Base-by-base conservation (phyloP, 1,284 basidiomycete species). In the Cutaneotrichosporon sp. region DNA sequence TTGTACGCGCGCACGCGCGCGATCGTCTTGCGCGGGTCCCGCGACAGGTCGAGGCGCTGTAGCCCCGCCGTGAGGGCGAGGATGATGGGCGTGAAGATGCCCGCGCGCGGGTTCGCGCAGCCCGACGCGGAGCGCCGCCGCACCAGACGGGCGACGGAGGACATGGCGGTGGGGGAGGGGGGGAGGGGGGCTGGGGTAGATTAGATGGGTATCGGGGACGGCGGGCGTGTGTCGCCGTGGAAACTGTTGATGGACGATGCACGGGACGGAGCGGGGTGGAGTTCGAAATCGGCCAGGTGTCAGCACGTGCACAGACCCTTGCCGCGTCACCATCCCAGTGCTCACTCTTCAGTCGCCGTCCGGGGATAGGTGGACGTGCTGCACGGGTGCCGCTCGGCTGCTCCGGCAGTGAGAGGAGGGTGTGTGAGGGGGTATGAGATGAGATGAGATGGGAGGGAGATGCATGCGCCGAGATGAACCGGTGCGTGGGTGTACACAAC, bases 21-120 rank as follows among this genome's bases (percentile, higher is more conserved):
- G n/a, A 93, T 69, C 1, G 89, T 90, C 64, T 88, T 84, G 22
- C 79, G 75, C 1, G 91, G 90, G 29, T 87, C 86, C 16, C 90
- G 72, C 0, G 89, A 90, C 72, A 88, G 88, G 83, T 93, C 90
- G 24, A 93, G 82, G 9, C 90, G 86, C 55, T 76, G 71, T 3
- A 80, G 31, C 0, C 75, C 75, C 14, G 76, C 72, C n/a, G 71
- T 67, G 36, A 80, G 45, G 34, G 77, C 72, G 27, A 75, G 67
- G 16, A 72, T 56, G 7, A 80, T 59, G 5, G 72, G 71, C 1
- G 71, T 68, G 55, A 76, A 49, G 25, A 75, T 58, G 3, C 20
- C 14, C 20, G 51, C 10, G 14, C 9, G 4, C 13, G 51, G 33
- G 33, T 38, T 53, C n/a, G 31, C 34, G 9, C 20, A 20, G 33